phyloP scores from a whole-genome alignment of 768 basidiomycete genomes.

The Leccinum rimulosum region DNA sequence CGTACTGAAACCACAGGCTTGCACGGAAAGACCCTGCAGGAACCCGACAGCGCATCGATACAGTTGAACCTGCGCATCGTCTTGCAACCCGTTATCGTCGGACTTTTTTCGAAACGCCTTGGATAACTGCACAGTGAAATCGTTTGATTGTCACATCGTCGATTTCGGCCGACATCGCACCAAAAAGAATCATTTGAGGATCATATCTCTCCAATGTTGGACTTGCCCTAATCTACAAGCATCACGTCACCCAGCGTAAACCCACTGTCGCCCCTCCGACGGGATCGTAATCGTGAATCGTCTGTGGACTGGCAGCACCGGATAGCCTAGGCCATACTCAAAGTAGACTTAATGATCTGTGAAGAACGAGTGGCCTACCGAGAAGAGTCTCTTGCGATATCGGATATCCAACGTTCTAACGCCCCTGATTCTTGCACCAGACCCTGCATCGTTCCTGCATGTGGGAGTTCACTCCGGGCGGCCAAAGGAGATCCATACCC shows the following conservation, averaged over 20 bases:
- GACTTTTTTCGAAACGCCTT: neutral
- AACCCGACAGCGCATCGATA: conserved; percentile 15
- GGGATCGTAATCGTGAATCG: conserved; percentile 11
- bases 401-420: conserved; percentile 19
- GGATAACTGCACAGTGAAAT: conserved; percentile 2
- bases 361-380: conserved; percentile 17
- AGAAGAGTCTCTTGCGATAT: conserved; percentile 21
- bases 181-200: conserved; percentile 9
- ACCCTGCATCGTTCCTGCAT: conserved; percentile 7
- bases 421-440: conserved; percentile 2
- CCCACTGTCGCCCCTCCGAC: conserved; percentile 3
- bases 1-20: conserved; percentile 12
- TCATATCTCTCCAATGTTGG: neutral
- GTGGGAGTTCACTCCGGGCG: conserved; percentile 13
- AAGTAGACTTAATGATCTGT: conserved; percentile 21
- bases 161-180: neutral
- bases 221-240: neutral
- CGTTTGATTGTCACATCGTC: neutral
- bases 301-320: conserved; percentile 15
- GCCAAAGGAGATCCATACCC: neutral
- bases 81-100: conserved; percentile 10
- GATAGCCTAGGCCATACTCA: conserved; percentile 8
- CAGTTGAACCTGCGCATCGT: conserved; percentile 15
- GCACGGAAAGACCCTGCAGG: conserved; percentile 12
- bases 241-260: neutral